Percentiles rank a stretch among this genome's conserved stretches.
These are phyloP conservation scores for Lactarius vividus DNA, from an alignment of 768 basidiomycete species.

Conservation along the genomic window DNA sequence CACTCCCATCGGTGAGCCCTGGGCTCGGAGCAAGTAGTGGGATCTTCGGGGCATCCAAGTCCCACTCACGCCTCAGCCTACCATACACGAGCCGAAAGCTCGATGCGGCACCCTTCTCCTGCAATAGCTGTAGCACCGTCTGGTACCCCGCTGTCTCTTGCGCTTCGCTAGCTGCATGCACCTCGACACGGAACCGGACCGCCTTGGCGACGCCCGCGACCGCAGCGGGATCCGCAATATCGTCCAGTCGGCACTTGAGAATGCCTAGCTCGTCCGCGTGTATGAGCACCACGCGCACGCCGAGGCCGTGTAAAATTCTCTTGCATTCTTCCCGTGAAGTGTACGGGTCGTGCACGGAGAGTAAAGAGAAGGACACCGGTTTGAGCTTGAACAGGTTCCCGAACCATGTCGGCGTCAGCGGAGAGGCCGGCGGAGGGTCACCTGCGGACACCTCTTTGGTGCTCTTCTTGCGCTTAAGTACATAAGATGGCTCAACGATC, in stretches of 20 bases:
- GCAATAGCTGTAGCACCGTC: conserved; percentile 62
- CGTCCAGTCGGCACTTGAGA: conserved; percentile 76
- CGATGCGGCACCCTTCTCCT: conserved; percentile 85
- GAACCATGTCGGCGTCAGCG: conserved; percentile 68
- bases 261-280: conserved; percentile 61
- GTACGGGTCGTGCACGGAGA: conserved; percentile 56
- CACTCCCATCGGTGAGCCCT: conserved; percentile 30
- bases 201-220: conserved; percentile 58
- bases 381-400: conserved; percentile 86
- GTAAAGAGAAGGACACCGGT: conserved; percentile 54
- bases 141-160: conserved; percentile 48
- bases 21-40: conserved; percentile 33
- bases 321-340: conserved; percentile 74
- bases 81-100: conserved; percentile 74
- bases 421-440: conserved; percentile 44
- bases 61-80: conserved; percentile 68
- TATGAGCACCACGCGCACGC: conserved; percentile 64
- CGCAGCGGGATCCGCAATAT: conserved; percentile 55
- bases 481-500: conserved; percentile 49
- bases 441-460: conserved; percentile 18
- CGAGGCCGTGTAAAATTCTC: conserved; percentile 66
- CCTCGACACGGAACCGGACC: conserved; percentile 81
- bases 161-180: conserved; percentile 44
- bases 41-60: conserved; percentile 44
- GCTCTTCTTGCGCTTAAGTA: conserved; percentile 37